Base-by-base conservation (phyloP, 352 stramenopile genomes). In the Plasmopara muralis region DNA sequence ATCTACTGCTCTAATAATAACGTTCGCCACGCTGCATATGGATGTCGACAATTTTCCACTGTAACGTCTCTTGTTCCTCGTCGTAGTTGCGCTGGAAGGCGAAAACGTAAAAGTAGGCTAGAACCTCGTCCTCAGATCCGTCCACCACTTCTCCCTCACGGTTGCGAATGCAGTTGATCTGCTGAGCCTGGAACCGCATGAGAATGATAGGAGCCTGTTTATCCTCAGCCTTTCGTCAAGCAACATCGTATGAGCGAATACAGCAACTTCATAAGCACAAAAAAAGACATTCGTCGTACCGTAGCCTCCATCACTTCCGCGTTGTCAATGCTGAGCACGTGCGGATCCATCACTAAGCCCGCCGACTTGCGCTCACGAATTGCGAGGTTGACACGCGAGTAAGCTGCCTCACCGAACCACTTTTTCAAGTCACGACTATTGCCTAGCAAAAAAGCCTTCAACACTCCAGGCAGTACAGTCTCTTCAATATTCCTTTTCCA, bases 81-180 rank as follows among this genome's bases (percentile, higher is more conserved):
- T 98, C 87, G 68, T 98, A 99, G 64, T 98, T 89, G 44, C 95
- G 82, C 67, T 98, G 95, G 67, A 99, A 98, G 30, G 95, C 95
- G 46, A 98, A 93, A 49, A 98, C 95, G 76, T 99, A 99, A 62
- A 96, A 98, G 74, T 98, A 98, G 5, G 93, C 94, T 29, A 94
- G 72, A 63, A 99, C 97, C 49, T 98, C 93, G 68, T 98, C 93
- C 59, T 98, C 95, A 5, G 82, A 89, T 42, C 96, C 96, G 59
- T 98, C 95, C 16, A 99, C 85, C 53, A 99, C 85, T 62, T 97
- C 87, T 34, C 95, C 95, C 64, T 98, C 88, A 50, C 95, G 92
- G 72, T 98, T 98, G 54, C 91, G 80, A 35, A 99, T 96, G 72
- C 96, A 99, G 78, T 99, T 97, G 69, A 99, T 98, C 76, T 99